Conservation (phyloP, 352 stramenopile genomes). For the Pythium insidiosum region DNA sequence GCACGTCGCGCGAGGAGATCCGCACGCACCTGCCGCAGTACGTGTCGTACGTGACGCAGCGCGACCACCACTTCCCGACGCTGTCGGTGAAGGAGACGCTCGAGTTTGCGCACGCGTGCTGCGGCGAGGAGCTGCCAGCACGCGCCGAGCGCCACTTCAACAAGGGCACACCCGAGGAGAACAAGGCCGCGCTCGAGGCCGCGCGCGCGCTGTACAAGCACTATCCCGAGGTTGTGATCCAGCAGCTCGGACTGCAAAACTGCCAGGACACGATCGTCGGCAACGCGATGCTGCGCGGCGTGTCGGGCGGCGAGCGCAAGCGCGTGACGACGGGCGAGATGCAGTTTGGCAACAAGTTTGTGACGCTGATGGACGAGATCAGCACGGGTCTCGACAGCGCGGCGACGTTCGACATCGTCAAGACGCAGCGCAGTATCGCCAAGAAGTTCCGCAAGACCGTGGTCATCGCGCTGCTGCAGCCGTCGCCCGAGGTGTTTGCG, state of each 20-base stretch:
- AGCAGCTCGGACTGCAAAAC: constrained; percentile 23
- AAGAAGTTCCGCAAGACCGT: too few species aligned
- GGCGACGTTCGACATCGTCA: constrained; percentile 87
- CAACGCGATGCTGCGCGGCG: constrained; percentile 36
- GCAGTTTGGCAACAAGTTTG: constrained; percentile 47
- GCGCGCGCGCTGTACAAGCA: constrained; percentile 9
- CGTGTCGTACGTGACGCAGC: too few species aligned
- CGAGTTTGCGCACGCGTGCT: constrained; percentile 17
- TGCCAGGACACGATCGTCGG: constrained; percentile 55
- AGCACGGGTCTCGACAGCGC: constrained; percentile 88
- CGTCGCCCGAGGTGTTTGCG: constrained; percentile 16
- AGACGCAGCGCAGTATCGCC: too few species aligned
- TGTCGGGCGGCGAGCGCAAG: constrained; percentile 61
- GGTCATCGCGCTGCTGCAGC: constrained; percentile 29
- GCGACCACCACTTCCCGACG: constrained; percentile 19
- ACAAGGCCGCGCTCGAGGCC: constrained; percentile 9
- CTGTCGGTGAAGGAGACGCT: constrained; percentile 24
- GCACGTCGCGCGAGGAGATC: too few species aligned
- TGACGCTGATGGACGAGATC: constrained; percentile 87
- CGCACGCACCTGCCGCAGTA: too few species aligned
- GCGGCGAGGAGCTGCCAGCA: constrained; percentile 8
- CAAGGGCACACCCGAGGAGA: constrained; percentile 19
- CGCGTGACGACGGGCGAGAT: constrained; percentile 76
- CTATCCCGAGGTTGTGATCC: constrained; percentile 26
- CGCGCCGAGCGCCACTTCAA: constrained; percentile 22